Percentiles rank a stretch among this genome's conserved stretches.
phyloP scores from a whole-genome alignment of 139 green algal genomes.

The Pseudopediastrum boryanum region DNA sequence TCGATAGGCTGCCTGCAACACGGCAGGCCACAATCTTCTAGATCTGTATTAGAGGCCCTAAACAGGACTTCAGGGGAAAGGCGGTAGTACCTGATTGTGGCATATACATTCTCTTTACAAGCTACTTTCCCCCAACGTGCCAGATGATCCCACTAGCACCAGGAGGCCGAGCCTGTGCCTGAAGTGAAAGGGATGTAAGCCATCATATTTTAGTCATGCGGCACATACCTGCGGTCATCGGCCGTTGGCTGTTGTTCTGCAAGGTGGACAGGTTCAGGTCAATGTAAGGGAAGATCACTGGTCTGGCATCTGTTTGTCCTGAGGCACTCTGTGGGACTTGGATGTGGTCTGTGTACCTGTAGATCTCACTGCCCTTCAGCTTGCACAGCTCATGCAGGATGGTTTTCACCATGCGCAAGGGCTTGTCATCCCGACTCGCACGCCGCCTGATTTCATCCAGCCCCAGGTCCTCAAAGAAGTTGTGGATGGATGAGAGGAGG shows the following conservation, averaged over 20 bases:
- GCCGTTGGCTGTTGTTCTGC: constrained; percentile 18
- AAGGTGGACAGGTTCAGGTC: constrained; percentile 86
- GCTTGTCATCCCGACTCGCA: constrained; percentile 88
- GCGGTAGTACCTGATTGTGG: too few species aligned
- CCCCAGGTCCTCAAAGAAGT: constrained; percentile 88
- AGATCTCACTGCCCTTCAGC: constrained; percentile 65
- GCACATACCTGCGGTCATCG: too few species aligned
- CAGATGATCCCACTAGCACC: neutral
- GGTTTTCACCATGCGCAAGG: constrained; percentile 97
- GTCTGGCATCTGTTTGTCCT: constrained; percentile 35
- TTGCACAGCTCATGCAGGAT: constrained; percentile 94
- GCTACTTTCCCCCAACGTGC: too few species aligned
- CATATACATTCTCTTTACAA: too few species aligned
- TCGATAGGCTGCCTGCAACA: too few species aligned
- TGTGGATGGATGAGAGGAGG: constrained; percentile 87
- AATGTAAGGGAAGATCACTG: constrained; percentile 94
- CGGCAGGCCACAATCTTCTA: too few species aligned
- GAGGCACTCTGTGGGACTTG: constrained; percentile 40
- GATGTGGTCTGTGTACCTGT: constrained; percentile 37
- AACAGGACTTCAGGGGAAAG: too few species aligned
- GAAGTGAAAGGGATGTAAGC: too few species aligned
- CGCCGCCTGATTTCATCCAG: constrained; percentile 87
- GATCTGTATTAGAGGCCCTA: too few species aligned
- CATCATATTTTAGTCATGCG: too few species aligned
- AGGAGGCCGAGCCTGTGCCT: neutral